Percentiles rank a stretch among this genome's conserved stretches.
These are phyloP conservation scores for Pseudogymnoascus sp. DNA, from an alignment of 2,329 filamentous ascomycete genomes.

Conservation along the genomic window DNA sequence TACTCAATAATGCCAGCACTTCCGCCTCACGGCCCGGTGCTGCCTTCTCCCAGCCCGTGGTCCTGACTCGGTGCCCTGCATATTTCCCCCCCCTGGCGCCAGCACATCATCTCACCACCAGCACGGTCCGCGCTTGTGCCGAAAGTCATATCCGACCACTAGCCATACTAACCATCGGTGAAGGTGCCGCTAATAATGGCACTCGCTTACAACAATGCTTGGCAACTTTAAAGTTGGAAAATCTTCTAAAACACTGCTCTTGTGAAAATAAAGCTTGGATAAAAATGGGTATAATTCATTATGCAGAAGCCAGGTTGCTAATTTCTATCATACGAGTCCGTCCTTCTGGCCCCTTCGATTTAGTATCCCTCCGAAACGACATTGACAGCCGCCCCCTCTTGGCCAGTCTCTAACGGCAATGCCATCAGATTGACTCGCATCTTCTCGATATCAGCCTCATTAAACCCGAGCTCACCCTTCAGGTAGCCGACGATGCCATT, in stretches of 20 bases:
- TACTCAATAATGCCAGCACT: background rate
- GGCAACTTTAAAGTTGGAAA: too few species aligned
- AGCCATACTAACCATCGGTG: background rate
- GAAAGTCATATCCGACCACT: background rate
- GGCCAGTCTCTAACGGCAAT: background rate
- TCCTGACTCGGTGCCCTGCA: background rate
- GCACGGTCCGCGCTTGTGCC: background rate
- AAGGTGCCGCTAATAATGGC: background rate
- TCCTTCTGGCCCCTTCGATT: background rate
- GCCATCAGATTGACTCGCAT: constrained; percentile 41
- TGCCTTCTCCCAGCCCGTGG: background rate
- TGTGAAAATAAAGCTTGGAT: background rate
- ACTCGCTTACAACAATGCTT: too few species aligned
- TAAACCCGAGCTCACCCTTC: constrained; percentile 38
- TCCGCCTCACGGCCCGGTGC: background rate
- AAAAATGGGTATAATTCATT: background rate
- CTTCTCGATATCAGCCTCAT: constrained; percentile 36
- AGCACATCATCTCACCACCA: background rate
- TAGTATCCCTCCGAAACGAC: background rate
- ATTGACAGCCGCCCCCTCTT: background rate
- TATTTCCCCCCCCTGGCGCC: background rate
- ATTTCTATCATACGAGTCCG: background rate
- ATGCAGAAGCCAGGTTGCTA: background rate
- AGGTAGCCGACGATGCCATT: constrained; percentile 38
- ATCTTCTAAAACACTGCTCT: background rate